Evolutionary conservation across 352 stramenopile species (phyloP), one percentile per base, ranked within the genome.

Genomic region (Phytophthora hibernalis): DNA sequence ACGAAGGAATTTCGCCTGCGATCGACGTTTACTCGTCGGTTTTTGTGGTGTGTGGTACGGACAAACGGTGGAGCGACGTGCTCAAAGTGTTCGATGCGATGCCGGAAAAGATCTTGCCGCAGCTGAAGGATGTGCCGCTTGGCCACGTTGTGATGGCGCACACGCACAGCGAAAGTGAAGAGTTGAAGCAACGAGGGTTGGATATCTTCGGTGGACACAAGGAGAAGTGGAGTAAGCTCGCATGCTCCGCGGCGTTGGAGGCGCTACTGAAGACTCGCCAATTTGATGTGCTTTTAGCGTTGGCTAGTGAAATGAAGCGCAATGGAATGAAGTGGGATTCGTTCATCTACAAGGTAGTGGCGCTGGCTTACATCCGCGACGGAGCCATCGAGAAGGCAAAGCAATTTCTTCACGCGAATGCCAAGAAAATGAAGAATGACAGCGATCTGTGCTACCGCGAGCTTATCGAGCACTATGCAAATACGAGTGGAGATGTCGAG

Each of bases 11-110:
- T 18, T 24, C 57, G 58, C 74, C 77, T 5, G 71, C 76, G 15
- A 76, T 81, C 54, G 84, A 64, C 50, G 83, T 86, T 52, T 91
- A 84, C 66, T 79, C 84, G 55, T 89, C 80, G 20, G 71, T 87
- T 26, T 81, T 93, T 45, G 73, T 72, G n/a, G 77, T 75, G 26
- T 89, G 80, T 52, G 76, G 79, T 31, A 84, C 85, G 62, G 67
- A 62, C 28, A 83, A 85, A 55, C 75, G 61, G 37, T 93, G 84
- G 84, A 58, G 59, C 12, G 63, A 74, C 33, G 73, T 87, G 22
- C 53, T 88, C 18, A 16, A 59, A 5, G 51, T 91, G 12, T 90
- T 82, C 61, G 56, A 84, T 21, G 68, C 70, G 12, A 91, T 93
- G 73, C 61, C 67, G 6, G 21, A 65, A 13, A 50, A 74, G 7